Percentiles rank a stretch among this genome's conserved stretches.
These are phyloP conservation scores for Puccinia coronata DNA, from an alignment of 1,284 basidiomycete genomes.

Conservation along the genomic window DNA sequence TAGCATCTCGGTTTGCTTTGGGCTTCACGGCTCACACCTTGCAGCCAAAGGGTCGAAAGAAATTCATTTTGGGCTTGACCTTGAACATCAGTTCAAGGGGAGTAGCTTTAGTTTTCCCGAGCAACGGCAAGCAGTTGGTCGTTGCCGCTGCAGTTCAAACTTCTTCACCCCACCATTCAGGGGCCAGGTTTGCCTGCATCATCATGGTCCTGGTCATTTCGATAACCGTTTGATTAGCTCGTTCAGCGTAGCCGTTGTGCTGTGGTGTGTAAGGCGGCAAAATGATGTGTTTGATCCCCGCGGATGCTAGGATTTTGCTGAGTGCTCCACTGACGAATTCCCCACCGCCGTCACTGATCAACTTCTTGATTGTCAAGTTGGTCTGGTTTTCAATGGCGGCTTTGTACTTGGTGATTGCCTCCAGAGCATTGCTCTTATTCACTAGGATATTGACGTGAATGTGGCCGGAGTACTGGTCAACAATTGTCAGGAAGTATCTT, in stretches of 20 bases:
- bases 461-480: not conserved
- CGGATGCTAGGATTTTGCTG: not conserved
- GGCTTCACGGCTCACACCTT: not conserved
- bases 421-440: not conserved
- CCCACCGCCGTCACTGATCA: not conserved
- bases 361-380: not conserved
- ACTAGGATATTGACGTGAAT: not conserved
- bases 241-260: not conserved
- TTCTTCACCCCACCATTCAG: conserved; percentile 3
- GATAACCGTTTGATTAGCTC: not conserved
- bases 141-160: not conserved
- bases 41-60: not conserved
- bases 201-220: not conserved
- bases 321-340: not conserved
- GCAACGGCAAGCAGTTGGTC: not conserved
- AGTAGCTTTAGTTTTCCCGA: not conserved
- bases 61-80: not conserved
- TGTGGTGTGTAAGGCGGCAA: not conserved
- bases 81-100: not conserved
- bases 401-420: not conserved
- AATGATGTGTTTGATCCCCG: not conserved
- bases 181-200: not conserved
- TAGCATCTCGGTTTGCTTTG: not conserved
- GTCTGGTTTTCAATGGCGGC: not conserved
- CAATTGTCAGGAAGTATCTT: not conserved